Conservation (phyloP, 192 early-diverging fungal species). For the Coemansia sp. region DNA sequence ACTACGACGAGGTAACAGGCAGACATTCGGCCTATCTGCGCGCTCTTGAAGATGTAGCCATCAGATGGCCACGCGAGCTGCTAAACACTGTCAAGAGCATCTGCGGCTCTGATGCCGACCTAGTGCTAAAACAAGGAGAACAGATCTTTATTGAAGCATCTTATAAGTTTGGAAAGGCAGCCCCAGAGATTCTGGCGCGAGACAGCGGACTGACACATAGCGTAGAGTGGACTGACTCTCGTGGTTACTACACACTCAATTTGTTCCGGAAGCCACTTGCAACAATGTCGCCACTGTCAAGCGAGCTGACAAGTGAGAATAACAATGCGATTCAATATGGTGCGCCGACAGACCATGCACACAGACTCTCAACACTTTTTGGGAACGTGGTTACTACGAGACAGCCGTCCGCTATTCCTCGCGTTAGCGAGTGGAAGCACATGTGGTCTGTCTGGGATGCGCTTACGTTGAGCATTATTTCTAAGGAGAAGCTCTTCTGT, state of each 20-base stretch:
- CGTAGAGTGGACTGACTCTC: conserved; percentile 56
- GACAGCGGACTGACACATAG: conserved; percentile 46
- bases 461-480: conserved; percentile 63
- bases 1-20: conserved; percentile 69
- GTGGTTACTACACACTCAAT: conserved; percentile 57
- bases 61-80: conserved; percentile 50
- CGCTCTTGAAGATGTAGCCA: conserved; percentile 48
- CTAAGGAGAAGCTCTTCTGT: conserved; percentile 53
- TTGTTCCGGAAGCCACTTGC: conserved; percentile 55
- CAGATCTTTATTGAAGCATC: conserved; percentile 87
- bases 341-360: background rate
- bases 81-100: conserved; percentile 14
- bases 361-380: background rate
- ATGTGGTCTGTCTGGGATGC: conserved; percentile 84
- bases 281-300: conserved; percentile 5
- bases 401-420: conserved; percentile 55
- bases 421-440: conserved; percentile 67
- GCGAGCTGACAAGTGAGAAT: conserved; percentile 9
- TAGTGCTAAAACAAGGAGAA: conserved; percentile 68
- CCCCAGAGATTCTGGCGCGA: conserved; percentile 55
- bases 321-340: conserved; percentile 14
- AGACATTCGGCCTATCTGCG: conserved; percentile 81
- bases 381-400: background rate
- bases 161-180: conserved; percentile 72
- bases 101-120: conserved; percentile 12